A percentile compares a stretch with the other conserved stretches of the same genome.
phyloP scores from a whole-genome alignment of 1,284 basidiomycete genomes.

The Ganoderma resinaceum region DNA sequence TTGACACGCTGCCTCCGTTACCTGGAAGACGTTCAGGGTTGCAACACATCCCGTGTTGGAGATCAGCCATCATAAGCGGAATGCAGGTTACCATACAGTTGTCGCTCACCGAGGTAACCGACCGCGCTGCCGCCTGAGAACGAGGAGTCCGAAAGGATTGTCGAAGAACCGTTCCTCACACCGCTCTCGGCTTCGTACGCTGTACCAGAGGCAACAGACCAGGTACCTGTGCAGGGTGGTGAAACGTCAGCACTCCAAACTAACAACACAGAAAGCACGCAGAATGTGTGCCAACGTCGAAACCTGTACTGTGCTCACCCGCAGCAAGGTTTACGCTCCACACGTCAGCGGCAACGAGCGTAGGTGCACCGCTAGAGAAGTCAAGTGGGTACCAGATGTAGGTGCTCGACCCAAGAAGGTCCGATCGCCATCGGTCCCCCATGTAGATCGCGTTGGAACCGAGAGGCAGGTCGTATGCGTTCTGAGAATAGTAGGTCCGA shows the following conservation, averaged over 20 bases:
- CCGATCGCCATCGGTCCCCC: slow-evolving; percentile 70
- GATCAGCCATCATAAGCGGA: slow-evolving; percentile 5
- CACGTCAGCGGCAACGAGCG: slow-evolving; percentile 62
- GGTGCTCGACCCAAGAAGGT: slow-evolving; percentile 59
- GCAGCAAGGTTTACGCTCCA: slow-evolving; percentile 60
- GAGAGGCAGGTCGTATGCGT: slow-evolving; percentile 60
- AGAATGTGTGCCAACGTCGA: background rate
- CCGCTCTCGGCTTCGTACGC: slow-evolving; percentile 65
- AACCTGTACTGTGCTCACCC: slow-evolving; percentile 38
- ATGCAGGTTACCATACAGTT: background rate
- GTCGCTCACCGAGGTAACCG: slow-evolving; percentile 57
- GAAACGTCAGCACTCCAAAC: background rate
- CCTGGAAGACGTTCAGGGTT: slow-evolving; percentile 41
- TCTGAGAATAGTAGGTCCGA: slow-evolving; percentile 69
- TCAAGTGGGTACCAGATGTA: slow-evolving; percentile 70
- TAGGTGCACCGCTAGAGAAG: slow-evolving; percentile 58
- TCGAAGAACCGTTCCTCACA: slow-evolving; percentile 56
- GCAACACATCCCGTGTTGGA: background rate
- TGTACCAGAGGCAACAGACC: slow-evolving; percentile 56
- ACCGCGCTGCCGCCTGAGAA: slow-evolving; percentile 63
- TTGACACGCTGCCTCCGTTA: slow-evolving; percentile 62
- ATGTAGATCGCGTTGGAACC: slow-evolving; percentile 63
- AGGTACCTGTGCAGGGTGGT: slow-evolving; percentile 47
- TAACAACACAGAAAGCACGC: background rate
- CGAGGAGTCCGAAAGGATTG: slow-evolving; percentile 48